Evolutionary conservation across 2,329 filamentous ascomycete species (phyloP), one percentile per base, ranked within the genome.

Genomic region (Alternaria gaisen): DNA sequence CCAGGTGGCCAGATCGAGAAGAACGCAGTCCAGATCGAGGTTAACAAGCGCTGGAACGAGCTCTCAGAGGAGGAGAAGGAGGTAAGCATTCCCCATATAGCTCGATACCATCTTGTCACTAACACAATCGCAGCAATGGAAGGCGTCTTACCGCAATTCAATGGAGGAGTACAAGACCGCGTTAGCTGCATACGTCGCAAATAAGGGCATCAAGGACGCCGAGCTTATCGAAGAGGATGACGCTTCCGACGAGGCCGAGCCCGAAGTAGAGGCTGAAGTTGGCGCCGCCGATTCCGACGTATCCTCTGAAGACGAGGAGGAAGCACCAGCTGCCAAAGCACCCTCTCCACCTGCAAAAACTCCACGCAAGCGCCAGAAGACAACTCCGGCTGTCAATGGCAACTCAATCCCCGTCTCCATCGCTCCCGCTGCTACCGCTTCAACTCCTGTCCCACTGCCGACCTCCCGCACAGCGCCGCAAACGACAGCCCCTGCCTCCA

Each of bases 11-110:
- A 88, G 61, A 88, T 90, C 8, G 90, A 91, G 78, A 94, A 94
- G 77, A 93, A 93, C 74, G 92, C 94, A 59, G 91, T 98, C 50
- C 91, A 93, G 76, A 88, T 92, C 61, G 93, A 97, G 80, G 92
- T 93, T 41, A 94, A 93, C 74, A 88, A 89, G 71, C 88, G 94
- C 72, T 97, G 94, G 94, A 86, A 89, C 63, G 86, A 87, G 66
- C 93, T 97, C 90, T 83, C 83, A 7, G 85, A 89, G 2, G 80
- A 83, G 10, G 90, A 96, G 82, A 96, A 96, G 74, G 81, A 85
- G 78, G 87, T 89, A 77, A 70, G 81, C 76, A 40, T 58, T 10
- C 18, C 14, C 36, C 16, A 14, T 36, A 20, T 16, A 14, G 40
- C n/a, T 26, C n/a, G 1, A 36, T 14, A 22, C 4, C 8, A 1